Conservation (phyloP, 352 stramenopile species). For the Phytophthora hibernalis region DNA sequence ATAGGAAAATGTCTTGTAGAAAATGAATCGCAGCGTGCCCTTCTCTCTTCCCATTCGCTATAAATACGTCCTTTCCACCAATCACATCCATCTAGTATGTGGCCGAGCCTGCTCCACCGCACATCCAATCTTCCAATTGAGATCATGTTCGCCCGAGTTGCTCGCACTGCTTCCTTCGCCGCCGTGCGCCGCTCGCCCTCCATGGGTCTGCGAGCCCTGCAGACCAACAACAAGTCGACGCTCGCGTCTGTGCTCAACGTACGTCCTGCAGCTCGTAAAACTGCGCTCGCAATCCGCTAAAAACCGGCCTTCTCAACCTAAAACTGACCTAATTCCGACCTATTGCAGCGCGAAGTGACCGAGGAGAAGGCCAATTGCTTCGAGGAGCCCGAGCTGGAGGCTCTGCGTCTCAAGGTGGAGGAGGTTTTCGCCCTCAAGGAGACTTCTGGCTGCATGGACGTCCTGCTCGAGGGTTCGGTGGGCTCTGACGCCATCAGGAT, state of each 20-base stretch:
- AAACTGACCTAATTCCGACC: not conserved
- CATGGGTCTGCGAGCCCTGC: constrained; percentile 41
- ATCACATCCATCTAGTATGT: constrained; percentile 34
- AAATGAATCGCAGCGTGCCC: constrained; percentile 15
- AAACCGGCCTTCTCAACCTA: not conserved
- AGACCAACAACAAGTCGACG: constrained; percentile 63
- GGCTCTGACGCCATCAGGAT: constrained; percentile 68
- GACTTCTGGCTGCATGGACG: constrained; percentile 64
- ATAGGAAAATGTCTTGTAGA: constrained; percentile 12
- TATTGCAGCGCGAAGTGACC: constrained; percentile 67
- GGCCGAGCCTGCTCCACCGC: constrained; percentile 18
- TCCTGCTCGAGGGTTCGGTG: constrained; percentile 64
- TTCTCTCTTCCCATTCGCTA: constrained; percentile 17
- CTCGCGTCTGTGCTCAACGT: constrained; percentile 31
- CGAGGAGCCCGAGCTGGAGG: constrained; percentile 73
- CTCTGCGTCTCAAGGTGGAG: constrained; percentile 72
- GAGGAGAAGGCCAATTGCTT: constrained; percentile 90
- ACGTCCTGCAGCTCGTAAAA: constrained; percentile 7
- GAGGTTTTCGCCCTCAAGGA: constrained; percentile 75
- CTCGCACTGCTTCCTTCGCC: constrained; percentile 38
- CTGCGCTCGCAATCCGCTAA: not conserved
- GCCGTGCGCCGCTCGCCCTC: constrained; percentile 39
- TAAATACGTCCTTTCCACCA: constrained; percentile 13
- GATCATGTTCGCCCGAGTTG: constrained; percentile 57
- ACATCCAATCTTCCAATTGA: constrained; percentile 33